These are phyloP conservation scores for Scheffersomyces titani DNA, from an alignment of 1,139 yeast genomes.

Conservation along the genomic window DNA sequence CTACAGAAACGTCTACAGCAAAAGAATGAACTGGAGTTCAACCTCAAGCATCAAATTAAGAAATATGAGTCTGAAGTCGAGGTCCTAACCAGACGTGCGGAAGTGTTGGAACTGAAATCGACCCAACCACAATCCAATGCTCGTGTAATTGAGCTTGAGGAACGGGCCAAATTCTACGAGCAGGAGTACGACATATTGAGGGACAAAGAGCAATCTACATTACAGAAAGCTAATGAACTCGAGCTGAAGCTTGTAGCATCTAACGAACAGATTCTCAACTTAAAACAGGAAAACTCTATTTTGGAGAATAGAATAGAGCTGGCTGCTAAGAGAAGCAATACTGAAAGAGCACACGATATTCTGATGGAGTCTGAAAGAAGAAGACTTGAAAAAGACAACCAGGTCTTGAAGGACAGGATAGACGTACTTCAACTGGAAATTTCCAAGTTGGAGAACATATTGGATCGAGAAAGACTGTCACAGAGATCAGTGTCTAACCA, in stretches of 20 bases:
- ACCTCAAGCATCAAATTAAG: conserved; percentile 1
- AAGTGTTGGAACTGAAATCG: background rate
- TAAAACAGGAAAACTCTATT: background rate
- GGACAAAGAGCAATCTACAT: background rate
- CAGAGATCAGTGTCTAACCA: conserved; percentile 20
- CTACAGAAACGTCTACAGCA: background rate
- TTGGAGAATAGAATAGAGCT: background rate
- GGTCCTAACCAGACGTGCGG: conserved; percentile 4
- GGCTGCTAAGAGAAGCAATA: background rate
- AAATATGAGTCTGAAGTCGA: conserved; percentile 8
- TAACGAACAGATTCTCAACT: background rate
- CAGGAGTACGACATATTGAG: background rate
- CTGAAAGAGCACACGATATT: background rate
- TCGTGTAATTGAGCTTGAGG: background rate
- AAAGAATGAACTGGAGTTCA: background rate
- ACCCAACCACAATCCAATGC: background rate
- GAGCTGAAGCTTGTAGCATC: background rate
- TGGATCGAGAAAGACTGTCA: background rate
- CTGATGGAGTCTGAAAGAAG: conserved; percentile 3
- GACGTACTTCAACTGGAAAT: conserved; percentile 3
- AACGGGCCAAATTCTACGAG: background rate
- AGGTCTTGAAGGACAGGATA: conserved; percentile 2
- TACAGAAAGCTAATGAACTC: background rate
- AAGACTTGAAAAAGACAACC: conserved; percentile 7
- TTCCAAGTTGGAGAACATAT: background rate